phyloP scores from a whole-genome alignment of 2,329 filamentous ascomycete species.

The Colletotrichum camelliae region DNA sequence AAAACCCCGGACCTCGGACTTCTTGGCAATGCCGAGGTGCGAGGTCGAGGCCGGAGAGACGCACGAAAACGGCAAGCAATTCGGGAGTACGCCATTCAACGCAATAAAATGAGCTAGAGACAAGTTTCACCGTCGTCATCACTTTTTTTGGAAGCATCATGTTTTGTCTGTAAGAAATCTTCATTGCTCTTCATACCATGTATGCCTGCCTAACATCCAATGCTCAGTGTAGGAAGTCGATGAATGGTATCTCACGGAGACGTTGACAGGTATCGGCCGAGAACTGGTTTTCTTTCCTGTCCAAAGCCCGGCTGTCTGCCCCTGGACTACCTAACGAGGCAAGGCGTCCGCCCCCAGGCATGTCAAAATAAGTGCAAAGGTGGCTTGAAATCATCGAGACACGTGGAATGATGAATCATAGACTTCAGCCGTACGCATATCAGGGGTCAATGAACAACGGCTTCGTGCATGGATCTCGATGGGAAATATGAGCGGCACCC shows the following conservation, averaged over 20 bases:
- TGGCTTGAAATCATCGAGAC: not conserved
- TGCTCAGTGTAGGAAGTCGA: not conserved
- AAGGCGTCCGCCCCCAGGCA: not conserved
- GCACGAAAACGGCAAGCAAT: not conserved
- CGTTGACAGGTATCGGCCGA: not conserved
- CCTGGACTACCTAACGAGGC: not conserved
- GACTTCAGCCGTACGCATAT: not conserved
- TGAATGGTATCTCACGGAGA: not conserved
- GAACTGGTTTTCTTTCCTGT: not conserved
- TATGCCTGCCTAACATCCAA: not conserved
- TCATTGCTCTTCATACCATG: no score
- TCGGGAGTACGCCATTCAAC: not conserved
- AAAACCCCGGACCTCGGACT: conserved; percentile 17
- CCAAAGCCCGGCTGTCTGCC: not conserved
- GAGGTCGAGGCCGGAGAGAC: not conserved
- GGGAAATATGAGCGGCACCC: not conserved
- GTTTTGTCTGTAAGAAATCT: fast-evolving
- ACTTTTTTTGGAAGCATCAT: fast-evolving
- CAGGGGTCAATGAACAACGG: fast-evolving
- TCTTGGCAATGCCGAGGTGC: conserved; percentile 21
- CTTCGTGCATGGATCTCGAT: not conserved
- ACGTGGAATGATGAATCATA: conserved; percentile 11
- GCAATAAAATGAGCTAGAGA: not conserved
- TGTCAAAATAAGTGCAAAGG: not conserved
- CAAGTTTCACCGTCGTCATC: not conserved